These are phyloP conservation scores for Colletotrichum limetticola DNA, from an alignment of 2,329 filamentous ascomycete genomes.

Conservation along the genomic window DNA sequence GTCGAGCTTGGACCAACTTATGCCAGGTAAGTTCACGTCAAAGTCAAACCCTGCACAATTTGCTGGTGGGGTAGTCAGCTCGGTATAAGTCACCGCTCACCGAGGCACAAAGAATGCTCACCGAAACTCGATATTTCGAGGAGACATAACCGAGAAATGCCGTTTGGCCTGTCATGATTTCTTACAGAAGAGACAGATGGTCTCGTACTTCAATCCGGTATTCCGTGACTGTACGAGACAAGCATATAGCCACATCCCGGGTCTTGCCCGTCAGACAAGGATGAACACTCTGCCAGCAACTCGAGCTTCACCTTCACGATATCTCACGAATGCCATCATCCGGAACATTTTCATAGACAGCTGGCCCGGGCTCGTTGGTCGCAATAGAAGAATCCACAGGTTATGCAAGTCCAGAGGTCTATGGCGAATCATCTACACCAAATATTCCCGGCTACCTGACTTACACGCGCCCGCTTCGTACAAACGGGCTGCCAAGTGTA, in stretches of 20 bases:
- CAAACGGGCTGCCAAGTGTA: slow-evolving; percentile 15
- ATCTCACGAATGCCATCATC: not conserved
- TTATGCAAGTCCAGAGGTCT: slow-evolving; percentile 12
- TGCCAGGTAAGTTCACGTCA: slow-evolving; percentile 3
- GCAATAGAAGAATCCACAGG: slow-evolving; percentile 7
- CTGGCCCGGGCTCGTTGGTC: not conserved
- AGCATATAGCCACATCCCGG: not conserved
- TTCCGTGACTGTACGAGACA: not conserved
- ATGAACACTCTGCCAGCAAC: not conserved
- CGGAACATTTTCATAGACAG: not conserved
- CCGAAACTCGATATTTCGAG: not conserved
- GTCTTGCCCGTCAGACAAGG: not conserved
- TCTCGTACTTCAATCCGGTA: not conserved
- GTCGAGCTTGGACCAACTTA: not conserved
- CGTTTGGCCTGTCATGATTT: not conserved
- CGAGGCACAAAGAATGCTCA: slow-evolving; percentile 9
- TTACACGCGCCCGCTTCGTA: slow-evolving; percentile 22
- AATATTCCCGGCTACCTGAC: slow-evolving; percentile 11
- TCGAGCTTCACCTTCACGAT: not conserved
- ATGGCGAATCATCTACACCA: slow-evolving; percentile 10
- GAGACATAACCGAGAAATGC: not conserved
- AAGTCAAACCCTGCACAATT: not conserved
- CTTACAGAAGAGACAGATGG: not conserved
- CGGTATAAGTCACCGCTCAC: slow-evolving; percentile 3
- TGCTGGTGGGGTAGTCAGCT: not conserved